A percentile compares a stretch with the other conserved stretches of the same genome.
Evolutionary conservation across 352 stramenopile genomes (phyloP).

Genomic region (Chrysophaeum taylorii): DNA sequence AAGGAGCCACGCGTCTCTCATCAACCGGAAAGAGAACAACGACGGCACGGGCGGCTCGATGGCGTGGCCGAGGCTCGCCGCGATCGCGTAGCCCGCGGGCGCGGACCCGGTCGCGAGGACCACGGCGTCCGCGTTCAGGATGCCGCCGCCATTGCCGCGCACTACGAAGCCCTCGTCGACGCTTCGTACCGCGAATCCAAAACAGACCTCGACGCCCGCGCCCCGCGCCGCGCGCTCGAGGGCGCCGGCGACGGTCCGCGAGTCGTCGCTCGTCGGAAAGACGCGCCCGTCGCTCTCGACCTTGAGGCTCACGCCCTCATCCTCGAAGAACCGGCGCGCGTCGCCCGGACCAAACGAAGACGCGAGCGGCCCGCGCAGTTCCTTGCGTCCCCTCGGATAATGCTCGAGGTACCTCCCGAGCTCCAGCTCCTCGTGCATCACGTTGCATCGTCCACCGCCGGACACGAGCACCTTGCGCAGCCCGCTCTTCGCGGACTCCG

Average conservation of each 20-base stretch:
- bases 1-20: constrained; percentile 37
- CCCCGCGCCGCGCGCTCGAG: constrained; percentile 38
- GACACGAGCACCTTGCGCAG: constrained; percentile 43
- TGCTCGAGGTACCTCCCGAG: constrained; percentile 42
- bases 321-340: constrained; percentile 44
- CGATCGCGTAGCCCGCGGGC: constrained; percentile 48
- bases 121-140: constrained; percentile 41
- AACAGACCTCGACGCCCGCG: constrained; percentile 38
- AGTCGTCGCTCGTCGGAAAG: constrained; percentile 62
- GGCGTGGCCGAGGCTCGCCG: constrained; percentile 43
- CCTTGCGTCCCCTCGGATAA: constrained; percentile 58
- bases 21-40: constrained; percentile 53
- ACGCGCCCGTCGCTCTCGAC: constrained; percentile 65
- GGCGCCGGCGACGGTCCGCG: constrained; percentile 57
- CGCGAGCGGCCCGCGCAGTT: constrained; percentile 51
- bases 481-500: constrained; percentile 29
- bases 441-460: constrained; percentile 41
- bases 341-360: constrained; percentile 49
- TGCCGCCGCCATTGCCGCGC: constrained; percentile 21
- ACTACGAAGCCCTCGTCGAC: constrained; percentile 28
- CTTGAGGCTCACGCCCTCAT: constrained; percentile 49
- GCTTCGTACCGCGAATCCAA: constrained; percentile 32
- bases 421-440: constrained; percentile 33
- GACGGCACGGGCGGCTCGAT: constrained; percentile 54
- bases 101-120: constrained; percentile 57